A percentile compares a stretch with the other conserved stretches of the same genome.
Conservation (phyloP, 2,329 filamentous ascomycete species). For the Xylariaceae sp. region DNA sequence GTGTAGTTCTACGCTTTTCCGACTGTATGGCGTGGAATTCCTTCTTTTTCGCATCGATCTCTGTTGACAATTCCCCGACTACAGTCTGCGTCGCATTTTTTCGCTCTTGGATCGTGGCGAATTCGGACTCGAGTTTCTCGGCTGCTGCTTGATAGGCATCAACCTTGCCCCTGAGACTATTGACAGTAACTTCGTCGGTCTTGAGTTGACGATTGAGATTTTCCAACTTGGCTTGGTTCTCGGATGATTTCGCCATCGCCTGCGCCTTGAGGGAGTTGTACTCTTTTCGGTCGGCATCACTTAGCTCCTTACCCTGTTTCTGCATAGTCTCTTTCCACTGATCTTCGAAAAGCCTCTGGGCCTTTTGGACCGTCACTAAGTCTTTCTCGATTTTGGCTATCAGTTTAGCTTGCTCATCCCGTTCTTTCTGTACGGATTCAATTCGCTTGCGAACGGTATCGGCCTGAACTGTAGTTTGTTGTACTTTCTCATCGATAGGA, state of each 20-base stretch:
- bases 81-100: constrained; percentile 58
- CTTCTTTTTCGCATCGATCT: constrained; percentile 87
- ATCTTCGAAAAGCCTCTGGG: constrained; percentile 80
- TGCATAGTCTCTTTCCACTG: constrained; percentile 82
- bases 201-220: constrained; percentile 84
- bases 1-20: constrained; percentile 73
- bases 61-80: constrained; percentile 64
- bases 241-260: constrained; percentile 75
- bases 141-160: constrained; percentile 71
- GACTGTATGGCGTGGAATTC: constrained; percentile 82
- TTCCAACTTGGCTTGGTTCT: constrained; percentile 77
- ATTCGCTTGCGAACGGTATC: constrained; percentile 65
- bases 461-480: constrained; percentile 68
- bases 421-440: constrained; percentile 68
- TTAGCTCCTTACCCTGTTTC: constrained; percentile 81
- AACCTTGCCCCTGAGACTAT: constrained; percentile 82
- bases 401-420: constrained; percentile 63
- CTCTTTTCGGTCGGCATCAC: constrained; percentile 79
- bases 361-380: constrained; percentile 79
- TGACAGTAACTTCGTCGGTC: constrained; percentile 86
- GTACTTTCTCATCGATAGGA: constrained; percentile 88
- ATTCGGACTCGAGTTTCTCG: constrained; percentile 69
- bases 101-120: constrained; percentile 64
- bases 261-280: constrained; percentile 82
- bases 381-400: constrained; percentile 76